Evolutionary conservation across 1,139 yeast species (phyloP).

Genomic region (Scheffersomyces parashehatae): DNA sequence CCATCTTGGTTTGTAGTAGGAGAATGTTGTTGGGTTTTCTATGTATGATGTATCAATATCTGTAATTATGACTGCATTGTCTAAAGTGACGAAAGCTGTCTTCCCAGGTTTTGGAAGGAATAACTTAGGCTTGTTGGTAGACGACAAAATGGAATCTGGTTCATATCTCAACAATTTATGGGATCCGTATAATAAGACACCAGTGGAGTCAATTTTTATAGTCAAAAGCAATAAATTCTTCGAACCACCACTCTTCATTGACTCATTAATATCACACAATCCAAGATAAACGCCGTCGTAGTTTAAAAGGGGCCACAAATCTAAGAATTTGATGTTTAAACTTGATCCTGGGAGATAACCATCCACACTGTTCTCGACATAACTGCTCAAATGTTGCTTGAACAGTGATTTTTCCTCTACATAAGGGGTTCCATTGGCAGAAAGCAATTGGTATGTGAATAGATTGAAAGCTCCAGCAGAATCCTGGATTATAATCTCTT

Average conservation of each 20-base stretch:
- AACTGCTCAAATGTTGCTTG: constrained; percentile 28
- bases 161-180: constrained; percentile 45
- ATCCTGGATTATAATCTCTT: constrained; percentile 47
- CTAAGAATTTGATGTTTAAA: constrained; percentile 47
- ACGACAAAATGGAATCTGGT: constrained; percentile 34
- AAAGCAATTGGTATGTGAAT: constrained; percentile 32
- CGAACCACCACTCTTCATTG: constrained; percentile 16
- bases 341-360: constrained; percentile 40
- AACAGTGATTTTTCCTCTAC: constrained; percentile 29
- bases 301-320: constrained; percentile 43
- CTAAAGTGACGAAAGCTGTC: constrained; percentile 65
- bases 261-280: constrained; percentile 36
- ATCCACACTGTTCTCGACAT: constrained; percentile 37
- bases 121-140: constrained; percentile 45
- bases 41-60: constrained; percentile 54
- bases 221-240: constrained; percentile 50
- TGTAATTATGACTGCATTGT: constrained; percentile 62
- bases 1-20: constrained; percentile 64
- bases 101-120: constrained; percentile 60
- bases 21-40: constrained; percentile 24
- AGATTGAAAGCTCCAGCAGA: constrained; percentile 42
- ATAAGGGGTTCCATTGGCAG: constrained; percentile 31
- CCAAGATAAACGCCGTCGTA: constrained; percentile 49
- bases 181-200: constrained; percentile 59
- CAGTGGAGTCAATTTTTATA: constrained; percentile 52